phyloP scores from a whole-genome alignment of 495 filamentous ascomycete genomes.

The Xylaria telfairii region DNA sequence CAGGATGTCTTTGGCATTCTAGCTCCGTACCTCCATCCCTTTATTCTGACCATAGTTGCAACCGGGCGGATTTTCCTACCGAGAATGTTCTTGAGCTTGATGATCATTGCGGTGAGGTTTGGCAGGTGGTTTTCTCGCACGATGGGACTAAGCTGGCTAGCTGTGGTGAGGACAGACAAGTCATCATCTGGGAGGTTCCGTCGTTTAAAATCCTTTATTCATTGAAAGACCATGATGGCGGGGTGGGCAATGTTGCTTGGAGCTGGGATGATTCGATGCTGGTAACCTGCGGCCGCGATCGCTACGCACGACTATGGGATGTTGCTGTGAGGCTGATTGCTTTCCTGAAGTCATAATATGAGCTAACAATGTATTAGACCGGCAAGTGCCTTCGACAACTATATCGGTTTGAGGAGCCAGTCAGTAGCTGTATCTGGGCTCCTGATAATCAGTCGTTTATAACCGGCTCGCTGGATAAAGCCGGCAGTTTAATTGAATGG shows the following conservation, averaged over 20 bases:
- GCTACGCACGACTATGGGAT: constrained; percentile 79
- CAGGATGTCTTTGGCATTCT: constrained; percentile 87
- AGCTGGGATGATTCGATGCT: constrained; percentile 88
- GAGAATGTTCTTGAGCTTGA: constrained; percentile 69
- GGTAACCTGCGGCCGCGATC: constrained; percentile 80
- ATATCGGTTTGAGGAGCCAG: constrained; percentile 75
- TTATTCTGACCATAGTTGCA: constrained; percentile 87
- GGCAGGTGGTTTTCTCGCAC: constrained; percentile 88
- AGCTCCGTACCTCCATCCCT: constrained; percentile 78
- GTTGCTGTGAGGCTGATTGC: constrained; percentile 62
- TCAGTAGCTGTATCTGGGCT: constrained; percentile 86
- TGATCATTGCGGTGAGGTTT: constrained; percentile 84
- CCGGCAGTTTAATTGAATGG: constrained; percentile 72
- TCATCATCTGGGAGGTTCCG: constrained; percentile 83
- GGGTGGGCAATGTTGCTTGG: constrained; percentile 83
- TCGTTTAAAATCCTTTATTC: constrained; percentile 69
- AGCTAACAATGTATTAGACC: constrained; percentile 58
- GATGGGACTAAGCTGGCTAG: constrained; percentile 85
- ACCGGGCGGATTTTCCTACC: constrained; percentile 77
- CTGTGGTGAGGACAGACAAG: constrained; percentile 72
- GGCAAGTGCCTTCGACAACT: constrained; percentile 69
- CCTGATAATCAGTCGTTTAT: constrained; percentile 79
- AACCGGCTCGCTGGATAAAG: constrained; percentile 76
- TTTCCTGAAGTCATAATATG: constrained; percentile 11
- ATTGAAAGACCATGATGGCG: constrained; percentile 65